These are phyloP conservation scores for Eimeria nieschulzi DNA, from an alignment of 169 alveolate species.

Conservation along the genomic window DNA sequence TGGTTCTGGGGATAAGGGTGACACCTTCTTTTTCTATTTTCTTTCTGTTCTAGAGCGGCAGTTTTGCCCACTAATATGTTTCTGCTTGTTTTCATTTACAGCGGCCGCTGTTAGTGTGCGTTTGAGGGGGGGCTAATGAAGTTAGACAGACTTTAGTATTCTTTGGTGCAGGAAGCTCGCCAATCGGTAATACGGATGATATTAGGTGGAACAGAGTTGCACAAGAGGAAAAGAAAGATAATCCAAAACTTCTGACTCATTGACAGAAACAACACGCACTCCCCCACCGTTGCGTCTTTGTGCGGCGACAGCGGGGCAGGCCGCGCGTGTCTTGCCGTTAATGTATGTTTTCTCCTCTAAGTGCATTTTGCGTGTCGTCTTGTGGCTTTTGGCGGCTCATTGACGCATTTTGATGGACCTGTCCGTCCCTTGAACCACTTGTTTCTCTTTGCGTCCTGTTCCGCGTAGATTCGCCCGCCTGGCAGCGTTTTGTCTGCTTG, in stretches of 20 bases:
- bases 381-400: slow-evolving; percentile 46
- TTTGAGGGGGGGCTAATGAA: neutral
- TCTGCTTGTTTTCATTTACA: too few relatives aligned
- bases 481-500: neutral
- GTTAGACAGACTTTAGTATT: neutral
- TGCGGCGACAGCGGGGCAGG: slow-evolving; percentile 31
- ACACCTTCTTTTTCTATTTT: too few relatives aligned
- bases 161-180: neutral
- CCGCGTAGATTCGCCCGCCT: slow-evolving; percentile 17
- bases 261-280: slow-evolving; percentile 16
- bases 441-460: neutral
- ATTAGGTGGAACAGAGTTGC: neutral
- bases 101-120: neutral
- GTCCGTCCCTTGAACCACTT: neutral
- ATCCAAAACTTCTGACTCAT: neutral
- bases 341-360: slow-evolving; percentile 7
- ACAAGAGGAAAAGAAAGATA: neutral
- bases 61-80: too few relatives aligned
- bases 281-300: slow-evolving; percentile 46
- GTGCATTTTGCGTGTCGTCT: slow-evolving; percentile 18
- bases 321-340: slow-evolving; percentile 25
- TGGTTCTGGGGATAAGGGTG: too few relatives aligned
- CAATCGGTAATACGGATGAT: neutral
- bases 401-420: neutral
- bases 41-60: too few relatives aligned